phyloP scores from a whole-genome alignment of 2,329 filamentous ascomycete species.

The Lizonia empirigonia region DNA sequence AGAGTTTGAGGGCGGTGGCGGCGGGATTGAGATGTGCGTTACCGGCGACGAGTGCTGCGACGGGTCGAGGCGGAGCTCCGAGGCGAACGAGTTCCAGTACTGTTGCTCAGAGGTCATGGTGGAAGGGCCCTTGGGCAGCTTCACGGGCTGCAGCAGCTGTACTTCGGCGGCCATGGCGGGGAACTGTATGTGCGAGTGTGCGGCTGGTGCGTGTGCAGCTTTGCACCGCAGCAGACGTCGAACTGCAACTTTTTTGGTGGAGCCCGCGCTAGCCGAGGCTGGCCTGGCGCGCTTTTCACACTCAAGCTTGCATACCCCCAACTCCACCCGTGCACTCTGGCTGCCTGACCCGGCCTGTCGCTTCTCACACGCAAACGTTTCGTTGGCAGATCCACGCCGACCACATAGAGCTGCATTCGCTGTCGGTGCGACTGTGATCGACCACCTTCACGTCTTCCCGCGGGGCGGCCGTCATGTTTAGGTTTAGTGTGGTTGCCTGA shows the following conservation, averaged over 20 bases:
- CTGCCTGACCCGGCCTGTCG: no score
- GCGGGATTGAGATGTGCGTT: constrained; percentile 79
- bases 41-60: constrained; percentile 89
- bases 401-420: no score
- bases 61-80: constrained; percentile 79
- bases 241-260: constrained; percentile 7
- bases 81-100: constrained; percentile 96
- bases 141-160: constrained; percentile 77
- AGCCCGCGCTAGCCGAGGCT: not conserved
- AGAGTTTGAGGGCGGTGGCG: constrained; percentile 53
- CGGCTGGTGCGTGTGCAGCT: constrained; percentile 21
- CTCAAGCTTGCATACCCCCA: no score
- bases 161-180: constrained; percentile 81
- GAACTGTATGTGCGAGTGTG: not conserved
- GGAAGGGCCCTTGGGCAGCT: constrained; percentile 80
- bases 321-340: no score
- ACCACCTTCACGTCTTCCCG: not conserved
- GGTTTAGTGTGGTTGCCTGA: constrained; percentile 11
- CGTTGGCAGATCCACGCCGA: no score
- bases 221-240: no score
- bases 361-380: no score
- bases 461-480: not conserved
- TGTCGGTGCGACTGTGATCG: no score
- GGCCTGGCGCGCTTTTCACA: not conserved
- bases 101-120: constrained; percentile 88